Percentiles rank a stretch among this genome's conserved stretches.
Conservation (phyloP, 2,329 filamentous ascomycete species). For the Nigrospora oryzae region DNA sequence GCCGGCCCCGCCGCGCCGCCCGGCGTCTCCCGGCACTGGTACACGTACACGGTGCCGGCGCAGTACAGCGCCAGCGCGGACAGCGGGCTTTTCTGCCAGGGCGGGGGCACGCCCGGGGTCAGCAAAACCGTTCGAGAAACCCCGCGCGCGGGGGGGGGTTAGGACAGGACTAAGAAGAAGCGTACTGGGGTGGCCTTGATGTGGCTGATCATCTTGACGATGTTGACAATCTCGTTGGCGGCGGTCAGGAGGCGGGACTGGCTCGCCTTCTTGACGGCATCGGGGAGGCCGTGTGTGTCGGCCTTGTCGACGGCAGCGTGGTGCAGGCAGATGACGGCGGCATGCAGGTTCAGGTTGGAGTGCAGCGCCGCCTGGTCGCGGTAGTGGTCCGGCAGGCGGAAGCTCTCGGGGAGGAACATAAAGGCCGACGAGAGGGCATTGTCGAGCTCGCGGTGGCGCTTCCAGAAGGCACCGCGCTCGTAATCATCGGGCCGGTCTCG, state of each 20-base stretch:
- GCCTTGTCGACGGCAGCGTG: conserved; percentile 81
- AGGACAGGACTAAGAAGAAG: not conserved
- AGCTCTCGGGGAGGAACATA: conserved; percentile 1
- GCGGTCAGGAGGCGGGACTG: conserved; percentile 68
- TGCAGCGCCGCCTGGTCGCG: conserved; percentile 45
- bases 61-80: conserved; percentile 80
- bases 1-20: conserved; percentile 26
- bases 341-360: conserved; percentile 81
- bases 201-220: conserved; percentile 73
- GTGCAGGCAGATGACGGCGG: conserved; percentile 79
- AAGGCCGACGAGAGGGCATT: conserved; percentile 71
- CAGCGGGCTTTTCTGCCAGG: conserved; percentile 61
- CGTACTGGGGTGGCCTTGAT: conserved; percentile 59
- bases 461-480: conserved; percentile 74
- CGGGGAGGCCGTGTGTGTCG: conserved; percentile 59
- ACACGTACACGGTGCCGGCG: conserved; percentile 74
- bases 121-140: not conserved
- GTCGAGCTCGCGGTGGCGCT: conserved; percentile 73
- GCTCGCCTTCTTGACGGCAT: conserved; percentile 59
- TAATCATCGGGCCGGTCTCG: conserved; percentile 65
- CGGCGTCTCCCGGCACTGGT: conserved; percentile 50
- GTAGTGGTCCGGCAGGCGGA: not conserved
- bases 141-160: not conserved
- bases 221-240: conserved; percentile 74
- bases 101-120: conserved; percentile 4